phyloP scores from a whole-genome alignment of 208 protist species.

The Crithidia mellificae region DNA sequence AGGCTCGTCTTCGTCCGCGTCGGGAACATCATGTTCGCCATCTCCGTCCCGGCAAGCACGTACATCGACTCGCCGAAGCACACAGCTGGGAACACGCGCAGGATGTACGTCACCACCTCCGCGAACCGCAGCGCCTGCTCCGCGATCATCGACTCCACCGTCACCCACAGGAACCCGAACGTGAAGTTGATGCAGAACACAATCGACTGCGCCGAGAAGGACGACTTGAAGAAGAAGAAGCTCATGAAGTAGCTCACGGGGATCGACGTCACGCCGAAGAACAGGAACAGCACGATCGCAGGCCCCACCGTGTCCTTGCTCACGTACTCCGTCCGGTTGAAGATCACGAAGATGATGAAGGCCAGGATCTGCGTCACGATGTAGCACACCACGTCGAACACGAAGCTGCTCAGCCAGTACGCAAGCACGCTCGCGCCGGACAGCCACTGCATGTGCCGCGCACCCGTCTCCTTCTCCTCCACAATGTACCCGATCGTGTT shows the following conservation, averaged over 20 bases:
- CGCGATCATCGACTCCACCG: slow-evolving; percentile 67
- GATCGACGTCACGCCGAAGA: slow-evolving; percentile 73
- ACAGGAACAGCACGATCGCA: slow-evolving; percentile 65
- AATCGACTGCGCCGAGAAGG: slow-evolving; percentile 72
- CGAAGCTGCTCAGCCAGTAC: slow-evolving; percentile 82
- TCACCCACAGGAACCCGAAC: slow-evolving; percentile 81
- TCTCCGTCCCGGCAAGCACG: slow-evolving; percentile 49
- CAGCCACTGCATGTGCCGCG: slow-evolving; percentile 84
- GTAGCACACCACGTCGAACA: slow-evolving; percentile 75
- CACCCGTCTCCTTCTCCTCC: slow-evolving; percentile 69
- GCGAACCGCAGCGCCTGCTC: slow-evolving; percentile 48
- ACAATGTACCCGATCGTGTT: slow-evolving; percentile 83
- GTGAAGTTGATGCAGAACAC: slow-evolving; percentile 85
- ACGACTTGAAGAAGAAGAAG: slow-evolving; percentile 84
- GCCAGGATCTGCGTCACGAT: slow-evolving; percentile 59
- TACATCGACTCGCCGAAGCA: slow-evolving; percentile 80
- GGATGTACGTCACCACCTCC: slow-evolving; percentile 44
- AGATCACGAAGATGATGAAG: slow-evolving; percentile 71
- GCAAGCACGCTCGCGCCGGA: slow-evolving; percentile 64
- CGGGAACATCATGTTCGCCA: slow-evolving; percentile 58
- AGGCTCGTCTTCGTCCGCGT: slow-evolving; percentile 33
- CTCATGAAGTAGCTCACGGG: slow-evolving; percentile 73
- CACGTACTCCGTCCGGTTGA: slow-evolving; percentile 71
- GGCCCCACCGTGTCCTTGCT: slow-evolving; percentile 48
- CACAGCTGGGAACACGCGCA: slow-evolving; percentile 73